Conservation (phyloP, 2,329 filamentous ascomycete species). For the Alternaria sp. region DNA sequence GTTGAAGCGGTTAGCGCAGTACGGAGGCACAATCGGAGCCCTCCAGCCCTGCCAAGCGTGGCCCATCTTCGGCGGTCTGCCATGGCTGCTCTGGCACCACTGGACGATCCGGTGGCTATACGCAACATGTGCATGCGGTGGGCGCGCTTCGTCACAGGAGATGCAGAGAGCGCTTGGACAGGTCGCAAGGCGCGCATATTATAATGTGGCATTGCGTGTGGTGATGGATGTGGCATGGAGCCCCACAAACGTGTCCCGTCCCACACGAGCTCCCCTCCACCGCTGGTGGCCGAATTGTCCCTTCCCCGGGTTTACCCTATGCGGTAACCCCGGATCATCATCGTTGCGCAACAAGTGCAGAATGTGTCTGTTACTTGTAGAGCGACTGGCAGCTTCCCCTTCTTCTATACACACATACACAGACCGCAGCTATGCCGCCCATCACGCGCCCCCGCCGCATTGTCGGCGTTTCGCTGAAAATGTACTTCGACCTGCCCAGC, state of each 20-base stretch:
- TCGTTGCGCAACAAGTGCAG: background rate
- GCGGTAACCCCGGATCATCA: slow-evolving; percentile 5
- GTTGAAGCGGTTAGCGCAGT: slow-evolving; percentile 25
- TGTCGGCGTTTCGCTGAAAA: slow-evolving; percentile 76
- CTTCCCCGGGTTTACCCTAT: slow-evolving; percentile 5
- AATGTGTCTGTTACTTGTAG: background rate
- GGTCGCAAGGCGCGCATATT: background rate
- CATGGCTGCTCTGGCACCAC: slow-evolving; percentile 5
- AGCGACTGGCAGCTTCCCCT: too few species aligned
- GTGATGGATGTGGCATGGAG: slow-evolving; percentile 2
- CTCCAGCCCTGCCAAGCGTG: slow-evolving; percentile 17
- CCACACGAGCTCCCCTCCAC: slow-evolving; percentile 3
- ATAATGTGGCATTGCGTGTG: slow-evolving; percentile 7
- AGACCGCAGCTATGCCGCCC: slow-evolving; percentile 34
- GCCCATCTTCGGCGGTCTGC: slow-evolving; percentile 13
- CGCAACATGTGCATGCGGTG: background rate
- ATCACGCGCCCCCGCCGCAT: slow-evolving; percentile 62
- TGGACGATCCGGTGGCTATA: background rate
- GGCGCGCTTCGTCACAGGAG: background rate
- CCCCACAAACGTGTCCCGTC: slow-evolving; percentile 6
- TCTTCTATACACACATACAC: background rate
- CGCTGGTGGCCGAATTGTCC: background rate
- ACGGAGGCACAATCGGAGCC: slow-evolving; percentile 24
- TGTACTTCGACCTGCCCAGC: slow-evolving; percentile 75
- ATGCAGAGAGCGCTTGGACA: background rate